phyloP scores from a whole-genome alignment of 495 filamentous ascomycete species.

The Xylaria scruposa region DNA sequence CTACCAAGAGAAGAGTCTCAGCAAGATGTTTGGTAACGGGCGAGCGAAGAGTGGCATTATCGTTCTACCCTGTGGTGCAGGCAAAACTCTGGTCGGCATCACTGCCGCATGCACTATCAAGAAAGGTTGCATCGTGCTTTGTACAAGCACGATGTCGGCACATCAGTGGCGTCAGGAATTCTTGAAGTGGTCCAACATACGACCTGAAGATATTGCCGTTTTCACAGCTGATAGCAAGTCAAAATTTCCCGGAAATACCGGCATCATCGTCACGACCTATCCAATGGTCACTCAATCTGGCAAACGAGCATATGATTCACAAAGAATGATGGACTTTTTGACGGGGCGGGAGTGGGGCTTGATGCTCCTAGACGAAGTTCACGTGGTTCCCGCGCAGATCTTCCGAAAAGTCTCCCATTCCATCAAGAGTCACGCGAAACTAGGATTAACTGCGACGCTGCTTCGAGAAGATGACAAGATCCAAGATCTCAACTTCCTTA shows the following conservation, averaged over 20 bases:
- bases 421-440: conserved; percentile 92
- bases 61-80: conserved; percentile 94
- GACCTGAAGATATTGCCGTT: conserved; percentile 87
- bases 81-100: conserved; percentile 96
- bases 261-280: conserved; percentile 96
- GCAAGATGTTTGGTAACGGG: conserved; percentile 99
- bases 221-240: conserved; percentile 96
- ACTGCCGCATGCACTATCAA: conserved; percentile 97
- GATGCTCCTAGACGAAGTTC: conserved; percentile 97
- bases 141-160: conserved; percentile 96
- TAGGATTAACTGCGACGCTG: conserved; percentile 94
- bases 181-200: conserved; percentile 97
- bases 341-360: conserved; percentile 93
- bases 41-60: conserved; percentile 97
- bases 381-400: conserved; percentile 95
- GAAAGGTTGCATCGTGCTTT: conserved; percentile 93
- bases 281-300: conserved; percentile 92
- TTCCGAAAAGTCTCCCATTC: conserved; percentile 91
- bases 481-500: conserved; percentile 94
- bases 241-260: conserved; percentile 85
- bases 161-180: conserved; percentile 97
- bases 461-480: conserved; percentile 99
- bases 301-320: conserved; percentile 84
- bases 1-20: conserved; percentile 96
- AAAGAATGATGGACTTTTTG: conserved; percentile 98